Conservation (phyloP, 1,139 yeast species). For the Meyerozyma elateridarum region DNA sequence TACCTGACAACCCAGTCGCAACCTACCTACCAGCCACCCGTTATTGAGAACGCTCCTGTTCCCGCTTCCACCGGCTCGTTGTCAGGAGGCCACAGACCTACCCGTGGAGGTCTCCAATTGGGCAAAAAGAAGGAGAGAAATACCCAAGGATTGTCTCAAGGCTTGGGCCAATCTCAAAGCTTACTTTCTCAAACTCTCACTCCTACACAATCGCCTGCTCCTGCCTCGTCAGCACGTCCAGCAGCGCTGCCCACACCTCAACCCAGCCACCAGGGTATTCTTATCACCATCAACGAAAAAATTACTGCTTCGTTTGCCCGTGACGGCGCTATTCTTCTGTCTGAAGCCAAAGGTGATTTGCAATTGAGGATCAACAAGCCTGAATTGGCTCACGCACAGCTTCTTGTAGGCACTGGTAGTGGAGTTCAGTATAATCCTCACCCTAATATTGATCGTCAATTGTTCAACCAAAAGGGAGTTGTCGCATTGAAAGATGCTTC, state of each 20-base stretch:
- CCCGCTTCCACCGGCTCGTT: slow-evolving; percentile 4
- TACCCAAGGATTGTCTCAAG: too few species aligned
- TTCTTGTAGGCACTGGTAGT: slow-evolving; percentile 50
- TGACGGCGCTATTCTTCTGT: slow-evolving; percentile 70
- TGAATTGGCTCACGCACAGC: slow-evolving; percentile 59
- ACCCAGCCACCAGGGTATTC: slow-evolving; percentile 67
- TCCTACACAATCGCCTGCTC: too few species aligned
- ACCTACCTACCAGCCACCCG: slow-evolving; percentile 34
- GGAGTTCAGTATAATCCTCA: slow-evolving; percentile 84
- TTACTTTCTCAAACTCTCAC: too few species aligned
- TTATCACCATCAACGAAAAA: slow-evolving; percentile 73
- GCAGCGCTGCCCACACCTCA: slow-evolving; percentile 25
- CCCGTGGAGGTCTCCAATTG: slow-evolving; percentile 69
- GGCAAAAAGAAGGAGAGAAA: too few species aligned
- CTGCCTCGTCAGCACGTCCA: slow-evolving; percentile 23
- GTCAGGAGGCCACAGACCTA: slow-evolving; percentile 4
- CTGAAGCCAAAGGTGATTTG: slow-evolving; percentile 87
- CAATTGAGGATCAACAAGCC: slow-evolving; percentile 82
- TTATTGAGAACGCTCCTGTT: slow-evolving; percentile 18
- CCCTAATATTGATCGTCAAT: slow-evolving; percentile 84
- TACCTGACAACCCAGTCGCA: slow-evolving; percentile 25
- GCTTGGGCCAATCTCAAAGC: too few species aligned
- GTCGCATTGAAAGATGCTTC: slow-evolving; percentile 73
- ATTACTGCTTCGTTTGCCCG: slow-evolving; percentile 73
- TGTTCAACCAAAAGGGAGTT: slow-evolving; percentile 52